Conservation (phyloP, 306 rosid species). For the Prosopis cineraria region DNA sequence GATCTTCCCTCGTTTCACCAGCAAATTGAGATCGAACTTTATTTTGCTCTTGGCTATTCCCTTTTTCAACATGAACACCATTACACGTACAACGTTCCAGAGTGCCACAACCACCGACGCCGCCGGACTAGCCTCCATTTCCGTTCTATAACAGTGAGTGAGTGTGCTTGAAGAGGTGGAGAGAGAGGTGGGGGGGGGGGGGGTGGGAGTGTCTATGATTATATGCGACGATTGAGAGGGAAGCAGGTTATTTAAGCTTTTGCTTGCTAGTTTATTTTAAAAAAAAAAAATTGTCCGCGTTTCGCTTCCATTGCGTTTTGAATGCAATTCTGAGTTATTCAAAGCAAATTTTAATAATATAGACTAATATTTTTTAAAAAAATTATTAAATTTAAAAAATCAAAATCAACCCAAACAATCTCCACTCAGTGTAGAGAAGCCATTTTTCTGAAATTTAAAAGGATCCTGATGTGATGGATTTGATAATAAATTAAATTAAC, state of each 20-base stretch:
- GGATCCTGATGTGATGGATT: no score
- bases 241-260: slow-evolving; percentile 31
- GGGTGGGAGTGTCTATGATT: not conserved
- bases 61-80: slow-evolving; percentile 70
- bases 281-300: no score
- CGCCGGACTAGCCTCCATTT: slow-evolving; percentile 52
- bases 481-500: no score
- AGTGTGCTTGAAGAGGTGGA: not conserved
- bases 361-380: no score
- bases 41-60: slow-evolving; percentile 74
- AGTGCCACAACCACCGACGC: slow-evolving; percentile 36
- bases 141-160: slow-evolving; percentile 46
- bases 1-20: slow-evolving; percentile 72
- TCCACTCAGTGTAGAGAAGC: no score
- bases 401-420: no score
- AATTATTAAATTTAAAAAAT: no score
- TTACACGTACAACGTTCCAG: slow-evolving; percentile 63
- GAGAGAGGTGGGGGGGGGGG: not conserved
- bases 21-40: slow-evolving; percentile 47
- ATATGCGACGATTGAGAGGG: not conserved
- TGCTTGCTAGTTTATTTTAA: no score
- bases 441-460: no score
- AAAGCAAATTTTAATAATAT: no score
- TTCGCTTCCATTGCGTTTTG: no score
- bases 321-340: no score